Conservation (phyloP, 148 eudicot species). For the Linanthus parryae region DNA sequence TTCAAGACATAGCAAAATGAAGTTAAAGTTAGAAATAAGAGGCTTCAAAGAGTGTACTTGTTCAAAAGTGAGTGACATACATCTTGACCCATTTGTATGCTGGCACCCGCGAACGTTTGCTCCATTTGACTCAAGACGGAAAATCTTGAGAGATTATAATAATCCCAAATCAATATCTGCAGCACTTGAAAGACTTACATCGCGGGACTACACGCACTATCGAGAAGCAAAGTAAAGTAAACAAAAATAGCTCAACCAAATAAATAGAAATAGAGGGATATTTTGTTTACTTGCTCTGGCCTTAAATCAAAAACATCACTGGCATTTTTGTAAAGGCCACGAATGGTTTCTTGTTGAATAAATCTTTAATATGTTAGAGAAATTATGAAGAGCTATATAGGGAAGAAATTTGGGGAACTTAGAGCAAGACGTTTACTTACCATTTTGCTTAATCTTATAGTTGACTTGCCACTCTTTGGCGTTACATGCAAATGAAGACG, state of each 20-base stretch:
- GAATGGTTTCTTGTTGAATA: slow-evolving; percentile 67
- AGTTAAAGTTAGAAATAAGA: no score
- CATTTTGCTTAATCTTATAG: slow-evolving; percentile 90
- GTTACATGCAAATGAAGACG: slow-evolving; percentile 75
- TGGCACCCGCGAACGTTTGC: slow-evolving; percentile 92
- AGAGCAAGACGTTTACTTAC: slow-evolving; percentile 24
- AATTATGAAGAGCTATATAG: no score
- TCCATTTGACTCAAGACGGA: slow-evolving; percentile 74
- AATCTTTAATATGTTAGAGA: slow-evolving; percentile 8
- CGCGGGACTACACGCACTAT: no score
- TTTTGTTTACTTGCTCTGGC: slow-evolving; percentile 58
- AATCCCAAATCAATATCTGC: slow-evolving; percentile 86
- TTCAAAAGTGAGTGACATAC: slow-evolving; percentile 66
- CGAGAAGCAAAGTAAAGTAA: background rate
- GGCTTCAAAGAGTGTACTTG: no score
- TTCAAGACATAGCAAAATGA: no score
- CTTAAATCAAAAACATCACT: slow-evolving; percentile 75
- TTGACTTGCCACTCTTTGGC: slow-evolving; percentile 63
- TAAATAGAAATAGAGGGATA: background rate
- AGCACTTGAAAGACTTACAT: no score
- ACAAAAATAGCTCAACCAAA: background rate
- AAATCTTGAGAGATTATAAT: slow-evolving; percentile 66
- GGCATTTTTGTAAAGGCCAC: slow-evolving; percentile 80
- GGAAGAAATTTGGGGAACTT: no score
- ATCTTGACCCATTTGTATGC: slow-evolving; percentile 95